Conservation (phyloP, 805 yeast genomes). For the Ogataea chonburiensis region DNA sequence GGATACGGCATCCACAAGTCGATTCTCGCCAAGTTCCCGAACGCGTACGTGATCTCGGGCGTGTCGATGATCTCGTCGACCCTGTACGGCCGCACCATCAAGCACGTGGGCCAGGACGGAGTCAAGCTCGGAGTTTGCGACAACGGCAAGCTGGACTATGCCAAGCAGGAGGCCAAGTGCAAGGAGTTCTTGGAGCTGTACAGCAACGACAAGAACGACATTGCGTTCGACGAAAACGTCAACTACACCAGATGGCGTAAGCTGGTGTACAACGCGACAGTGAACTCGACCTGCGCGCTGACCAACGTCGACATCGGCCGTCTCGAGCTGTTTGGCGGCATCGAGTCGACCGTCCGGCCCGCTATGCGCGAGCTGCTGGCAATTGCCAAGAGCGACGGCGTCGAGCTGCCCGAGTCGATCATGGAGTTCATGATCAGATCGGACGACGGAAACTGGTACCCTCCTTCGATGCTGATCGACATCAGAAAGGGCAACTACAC, state of each 20-base stretch:
- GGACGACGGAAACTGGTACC: conserved; percentile 44
- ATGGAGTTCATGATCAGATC: conserved; percentile 52
- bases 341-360: conserved; percentile 44
- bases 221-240: conserved; percentile 36
- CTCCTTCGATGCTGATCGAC: conserved; percentile 52
- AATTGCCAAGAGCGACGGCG: conserved; percentile 69
- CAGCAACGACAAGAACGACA: conserved; percentile 31
- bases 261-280: conserved; percentile 46
- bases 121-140: conserved; percentile 38
- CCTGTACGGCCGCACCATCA: conserved; percentile 31
- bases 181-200: conserved; percentile 35
- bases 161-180: conserved; percentile 31
- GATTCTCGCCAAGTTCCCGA: conserved; percentile 34
- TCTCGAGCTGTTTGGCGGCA: conserved; percentile 44
- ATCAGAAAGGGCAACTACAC: conserved; percentile 40
- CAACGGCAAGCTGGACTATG: conserved; percentile 30
- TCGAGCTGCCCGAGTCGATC: conserved; percentile 46
- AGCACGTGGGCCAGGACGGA: conserved; percentile 37
- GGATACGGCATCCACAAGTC: conserved; percentile 41
- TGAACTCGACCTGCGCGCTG: conserved; percentile 45
- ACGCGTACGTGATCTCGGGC: conserved; percentile 38
- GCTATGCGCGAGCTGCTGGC: conserved; percentile 67
- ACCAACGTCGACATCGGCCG: conserved; percentile 45
- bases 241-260: conserved; percentile 46
- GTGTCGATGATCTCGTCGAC: conserved; percentile 39